phyloP scores from a whole-genome alignment of 768 basidiomycete species.

The Trametes meyenii region DNA sequence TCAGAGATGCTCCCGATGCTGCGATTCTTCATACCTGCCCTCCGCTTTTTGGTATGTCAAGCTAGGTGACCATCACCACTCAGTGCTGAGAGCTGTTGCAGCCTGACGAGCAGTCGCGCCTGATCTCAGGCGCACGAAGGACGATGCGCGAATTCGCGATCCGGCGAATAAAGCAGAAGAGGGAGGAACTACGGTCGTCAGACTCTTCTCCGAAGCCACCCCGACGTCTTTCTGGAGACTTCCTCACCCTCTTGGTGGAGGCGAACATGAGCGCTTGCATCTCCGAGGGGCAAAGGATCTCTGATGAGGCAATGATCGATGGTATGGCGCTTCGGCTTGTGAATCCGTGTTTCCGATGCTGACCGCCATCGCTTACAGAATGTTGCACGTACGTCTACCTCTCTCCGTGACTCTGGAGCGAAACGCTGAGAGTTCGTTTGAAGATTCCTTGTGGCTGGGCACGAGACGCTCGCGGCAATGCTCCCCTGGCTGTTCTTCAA shows the following conservation, averaged over 20 bases:
- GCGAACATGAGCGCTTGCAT: constrained; percentile 33
- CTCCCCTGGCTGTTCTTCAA: constrained; percentile 38
- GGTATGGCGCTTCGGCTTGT: constrained; percentile 24
- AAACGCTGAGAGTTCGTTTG: neutral
- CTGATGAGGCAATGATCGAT: constrained; percentile 38
- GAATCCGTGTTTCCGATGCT: neutral
- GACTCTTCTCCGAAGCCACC: constrained; percentile 36
- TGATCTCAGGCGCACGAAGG: constrained; percentile 13
- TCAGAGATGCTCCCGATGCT: constrained; percentile 6
- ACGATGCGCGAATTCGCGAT: constrained; percentile 31
- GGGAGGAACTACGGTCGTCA: constrained; percentile 21
- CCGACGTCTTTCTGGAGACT: constrained; percentile 29
- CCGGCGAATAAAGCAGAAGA: constrained; percentile 32
- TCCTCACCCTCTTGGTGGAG: constrained; percentile 33
- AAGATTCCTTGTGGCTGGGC: constrained; percentile 32
- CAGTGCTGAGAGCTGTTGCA: neutral
- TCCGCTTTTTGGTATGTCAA: constrained; percentile 25
- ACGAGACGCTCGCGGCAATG: constrained; percentile 34
- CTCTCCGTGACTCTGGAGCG: neutral
- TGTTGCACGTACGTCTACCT: constrained; percentile 4
- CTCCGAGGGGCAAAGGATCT: constrained; percentile 31
- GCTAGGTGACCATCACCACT: no score
- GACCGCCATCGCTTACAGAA: neutral
- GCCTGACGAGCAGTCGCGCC: constrained; percentile 11
- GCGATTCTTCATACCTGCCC: constrained; percentile 23